Conservation (phyloP, 768 basidiomycete species). For the Terana coerulea region DNA sequence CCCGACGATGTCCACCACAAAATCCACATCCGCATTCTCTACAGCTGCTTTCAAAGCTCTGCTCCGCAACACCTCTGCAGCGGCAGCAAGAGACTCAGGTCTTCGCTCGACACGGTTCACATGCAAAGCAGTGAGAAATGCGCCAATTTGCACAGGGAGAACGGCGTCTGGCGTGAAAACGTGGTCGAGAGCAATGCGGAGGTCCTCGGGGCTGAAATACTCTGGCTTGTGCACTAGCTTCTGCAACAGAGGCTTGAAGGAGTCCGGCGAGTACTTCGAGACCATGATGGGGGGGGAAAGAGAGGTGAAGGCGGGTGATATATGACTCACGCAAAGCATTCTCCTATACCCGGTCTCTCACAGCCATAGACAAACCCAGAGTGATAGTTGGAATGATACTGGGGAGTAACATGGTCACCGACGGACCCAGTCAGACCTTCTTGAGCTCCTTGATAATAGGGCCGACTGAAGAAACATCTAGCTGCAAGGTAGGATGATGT, state of each 20-base stretch:
- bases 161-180: conserved; percentile 63
- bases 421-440: too few species aligned
- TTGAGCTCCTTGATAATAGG: too few species aligned
- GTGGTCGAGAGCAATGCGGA: conserved; percentile 69
- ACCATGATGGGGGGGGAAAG: conserved; percentile 20
- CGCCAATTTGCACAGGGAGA: conserved; percentile 75
- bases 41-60: conserved; percentile 63
- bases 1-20: conserved; percentile 77
- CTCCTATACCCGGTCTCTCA: background rate
- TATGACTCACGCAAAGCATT: background rate
- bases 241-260: conserved; percentile 76
- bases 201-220: conserved; percentile 74
- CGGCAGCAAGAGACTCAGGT: conserved; percentile 74
- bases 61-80: conserved; percentile 69
- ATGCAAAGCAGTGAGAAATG: conserved; percentile 86
- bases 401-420: too few species aligned
- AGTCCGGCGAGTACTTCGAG: conserved; percentile 30
- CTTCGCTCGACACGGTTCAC: conserved; percentile 72
- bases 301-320: background rate
- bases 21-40: conserved; percentile 58
- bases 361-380: background rate
- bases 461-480: too few species aligned
- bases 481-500: too few species aligned
- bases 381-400: background rate
- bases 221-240: conserved; percentile 80